A percentile compares a stretch with the other conserved stretches of the same genome.
phyloP scores from a whole-genome alignment of 78 protist species.

The Planoprotostelium fungivorum region DNA sequence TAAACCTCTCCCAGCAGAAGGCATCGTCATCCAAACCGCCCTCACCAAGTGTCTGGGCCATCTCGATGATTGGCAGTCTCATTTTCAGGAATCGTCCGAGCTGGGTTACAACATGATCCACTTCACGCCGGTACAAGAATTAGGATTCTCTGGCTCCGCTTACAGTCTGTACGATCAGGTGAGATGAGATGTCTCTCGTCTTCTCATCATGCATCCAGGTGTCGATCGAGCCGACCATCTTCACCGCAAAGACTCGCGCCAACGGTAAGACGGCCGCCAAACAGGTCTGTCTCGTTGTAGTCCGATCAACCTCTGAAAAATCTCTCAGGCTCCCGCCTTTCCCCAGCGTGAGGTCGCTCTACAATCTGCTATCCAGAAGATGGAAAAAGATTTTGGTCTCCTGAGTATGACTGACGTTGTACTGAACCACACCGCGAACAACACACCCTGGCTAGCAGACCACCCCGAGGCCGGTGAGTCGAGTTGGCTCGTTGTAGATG shows the following conservation, averaged over 20 bases:
- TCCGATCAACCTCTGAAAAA: too few species aligned
- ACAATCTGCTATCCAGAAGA: background rate
- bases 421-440: slow-evolving; percentile 85
- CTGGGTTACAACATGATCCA: slow-evolving; percentile 82
- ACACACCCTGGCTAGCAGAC: slow-evolving; percentile 73
- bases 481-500: background rate
- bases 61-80: slow-evolving; percentile 49
- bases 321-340: background rate
- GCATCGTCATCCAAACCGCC: slow-evolving; percentile 66
- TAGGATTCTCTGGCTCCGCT: slow-evolving; percentile 68
- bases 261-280: background rate
- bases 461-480: slow-evolving; percentile 87
- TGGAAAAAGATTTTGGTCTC: slow-evolving; percentile 16
- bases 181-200: slow-evolving; percentile 60
- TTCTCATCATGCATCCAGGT: slow-evolving; percentile 22
- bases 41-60: slow-evolving; percentile 73
- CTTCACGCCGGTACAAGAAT: slow-evolving; percentile 77
- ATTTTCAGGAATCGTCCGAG: slow-evolving; percentile 26
- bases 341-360: background rate
- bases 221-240: background rate
- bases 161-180: slow-evolving; percentile 82
- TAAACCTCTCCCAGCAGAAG: slow-evolving; percentile 12
- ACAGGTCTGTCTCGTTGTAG: background rate
- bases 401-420: slow-evolving; percentile 76
- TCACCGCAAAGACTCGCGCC: background rate